These are phyloP conservation scores for Geotrichum citri-aurantii DNA, from an alignment of 1,139 yeast genomes.

Conservation along the genomic window DNA sequence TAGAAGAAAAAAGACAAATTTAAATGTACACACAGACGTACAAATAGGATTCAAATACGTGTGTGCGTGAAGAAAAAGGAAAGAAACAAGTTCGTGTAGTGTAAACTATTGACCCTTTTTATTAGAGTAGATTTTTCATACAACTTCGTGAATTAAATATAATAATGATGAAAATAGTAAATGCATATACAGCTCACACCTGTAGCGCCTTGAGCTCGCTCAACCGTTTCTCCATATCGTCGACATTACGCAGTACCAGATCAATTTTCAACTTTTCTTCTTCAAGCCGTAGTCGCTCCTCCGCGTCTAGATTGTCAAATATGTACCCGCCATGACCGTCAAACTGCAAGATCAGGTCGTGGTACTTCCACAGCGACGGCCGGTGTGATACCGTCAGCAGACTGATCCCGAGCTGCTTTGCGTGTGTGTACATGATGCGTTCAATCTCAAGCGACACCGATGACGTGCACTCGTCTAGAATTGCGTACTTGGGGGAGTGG, in stretches of 20 bases:
- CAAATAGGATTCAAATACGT: too few species aligned
- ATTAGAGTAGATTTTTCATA: not conserved
- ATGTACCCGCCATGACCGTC: slow-evolving; percentile 76
- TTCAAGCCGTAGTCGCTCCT: slow-evolving; percentile 59
- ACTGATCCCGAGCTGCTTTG: slow-evolving; percentile 74
- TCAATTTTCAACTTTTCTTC: slow-evolving; percentile 66
- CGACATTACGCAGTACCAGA: slow-evolving; percentile 59
- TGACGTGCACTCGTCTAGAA: slow-evolving; percentile 91
- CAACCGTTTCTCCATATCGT: slow-evolving; percentile 57
- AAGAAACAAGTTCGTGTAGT: too few species aligned
- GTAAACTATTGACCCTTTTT: too few species aligned
- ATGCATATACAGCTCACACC: not conserved
- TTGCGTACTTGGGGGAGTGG: slow-evolving; percentile 89
- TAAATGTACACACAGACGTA: too few species aligned
- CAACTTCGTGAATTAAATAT: not conserved
- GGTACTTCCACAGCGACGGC: slow-evolving; percentile 91
- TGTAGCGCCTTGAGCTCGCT: slow-evolving; percentile 29
- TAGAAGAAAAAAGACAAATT: too few species aligned
- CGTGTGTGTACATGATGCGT: slow-evolving; percentile 80
- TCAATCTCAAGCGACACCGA: slow-evolving; percentile 91
- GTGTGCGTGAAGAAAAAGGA: too few species aligned
- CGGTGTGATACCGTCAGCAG: slow-evolving; percentile 88
- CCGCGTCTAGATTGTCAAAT: slow-evolving; percentile 65
- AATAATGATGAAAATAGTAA: not conserved
- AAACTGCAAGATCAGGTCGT: slow-evolving; percentile 72